A percentile compares a stretch with the other conserved stretches of the same genome.
These are phyloP conservation scores for Eleusine indica DNA, from an alignment of 176 grass and related monocot species.

Conservation along the genomic window DNA sequence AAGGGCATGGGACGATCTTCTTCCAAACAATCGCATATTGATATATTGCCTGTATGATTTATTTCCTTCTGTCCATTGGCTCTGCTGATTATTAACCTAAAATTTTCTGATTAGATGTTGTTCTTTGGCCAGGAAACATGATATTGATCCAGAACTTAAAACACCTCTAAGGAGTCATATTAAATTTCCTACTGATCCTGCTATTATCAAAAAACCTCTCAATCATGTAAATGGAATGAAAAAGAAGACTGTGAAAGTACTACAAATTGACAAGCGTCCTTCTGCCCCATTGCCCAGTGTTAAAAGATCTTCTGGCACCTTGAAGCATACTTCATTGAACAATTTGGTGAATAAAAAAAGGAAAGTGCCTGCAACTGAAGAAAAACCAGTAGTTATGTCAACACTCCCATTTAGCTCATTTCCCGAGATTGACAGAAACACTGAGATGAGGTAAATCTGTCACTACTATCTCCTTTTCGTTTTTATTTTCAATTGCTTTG, in stretches of 20 bases:
- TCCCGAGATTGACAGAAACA: constrained; percentile 52
- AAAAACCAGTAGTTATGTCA: constrained; percentile 25
- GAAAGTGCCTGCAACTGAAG: constrained; percentile 33
- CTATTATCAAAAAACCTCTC: constrained; percentile 31
- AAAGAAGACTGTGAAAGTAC: constrained; percentile 32
- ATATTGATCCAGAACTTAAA: constrained; percentile 48
- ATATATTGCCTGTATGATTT: constrained; percentile 77
- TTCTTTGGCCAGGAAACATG: constrained; percentile 60
- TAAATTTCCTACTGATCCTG: constrained; percentile 56
- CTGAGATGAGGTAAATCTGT: constrained; percentile 47
- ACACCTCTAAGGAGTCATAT: constrained; percentile 65
- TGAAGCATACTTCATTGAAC: constrained; percentile 15
- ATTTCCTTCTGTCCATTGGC: background rate
- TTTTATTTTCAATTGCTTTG: background rate
- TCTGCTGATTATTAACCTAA: background rate
- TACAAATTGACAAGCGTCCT: constrained; percentile 26
- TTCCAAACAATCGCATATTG: constrained; percentile 66
- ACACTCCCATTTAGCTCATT: constrained; percentile 43
- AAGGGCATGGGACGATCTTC: constrained; percentile 70
- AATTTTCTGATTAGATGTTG: constrained; percentile 16
- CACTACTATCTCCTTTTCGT: background rate
- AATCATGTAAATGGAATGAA: constrained; percentile 44
- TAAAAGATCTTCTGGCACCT: constrained; percentile 35
- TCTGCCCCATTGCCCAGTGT: background rate
- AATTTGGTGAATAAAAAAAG: constrained; percentile 34